Evolutionary conservation across 2,329 filamentous ascomycete species (phyloP), one percentile per base, ranked within the genome.

Genomic region (Aspergillus phoenicis): DNA sequence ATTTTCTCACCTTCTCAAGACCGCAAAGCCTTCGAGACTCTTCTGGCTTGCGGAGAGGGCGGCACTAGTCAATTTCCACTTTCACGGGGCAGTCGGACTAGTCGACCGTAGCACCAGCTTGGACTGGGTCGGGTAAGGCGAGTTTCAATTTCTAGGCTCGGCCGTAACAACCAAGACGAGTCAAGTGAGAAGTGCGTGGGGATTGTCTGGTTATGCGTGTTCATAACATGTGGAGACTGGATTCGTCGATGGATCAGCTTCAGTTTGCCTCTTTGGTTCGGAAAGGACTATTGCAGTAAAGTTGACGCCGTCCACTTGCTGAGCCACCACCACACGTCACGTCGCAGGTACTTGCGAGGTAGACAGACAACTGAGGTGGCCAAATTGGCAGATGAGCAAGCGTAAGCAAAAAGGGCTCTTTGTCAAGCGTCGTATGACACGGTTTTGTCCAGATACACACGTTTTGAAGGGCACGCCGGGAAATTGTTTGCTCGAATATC

Each of bases 301-400:
- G 13, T 17, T 51, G 47, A 33, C 47, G 47, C 47, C 47, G 47
- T 17, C 13, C 22, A 11, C 24, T 33, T 30, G 47, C 47, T 51
- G 47, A 51, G 47, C 47, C 47, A 49, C 47, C 47, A 28, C 28
- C 47, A 49, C 24, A 51, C 47, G 47, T 51, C 47, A 51, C 26
- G 47, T 20, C n/a, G 26, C 24, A 28, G 13, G 11, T 26, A 15
- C 13, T 49, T 30, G 22, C 11, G 13, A 26, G n/a, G 47, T 48
- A 17, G 6, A 49, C 28, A 17, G 24, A 49, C 47, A 30, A 8
- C 10, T n/a, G n/a, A 51, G 15, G 8, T 10, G 22, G 22, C 7
- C 11, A 8, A 20, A 8, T 30, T 8, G 22, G 24, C n/a, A 10
- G 24, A 17, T 8, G 45, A 24, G 13, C 45, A 49, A 30, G 7